These are phyloP conservation scores for Colletotrichum navitas DNA, from an alignment of 2,329 filamentous ascomycete species.

Conservation along the genomic window DNA sequence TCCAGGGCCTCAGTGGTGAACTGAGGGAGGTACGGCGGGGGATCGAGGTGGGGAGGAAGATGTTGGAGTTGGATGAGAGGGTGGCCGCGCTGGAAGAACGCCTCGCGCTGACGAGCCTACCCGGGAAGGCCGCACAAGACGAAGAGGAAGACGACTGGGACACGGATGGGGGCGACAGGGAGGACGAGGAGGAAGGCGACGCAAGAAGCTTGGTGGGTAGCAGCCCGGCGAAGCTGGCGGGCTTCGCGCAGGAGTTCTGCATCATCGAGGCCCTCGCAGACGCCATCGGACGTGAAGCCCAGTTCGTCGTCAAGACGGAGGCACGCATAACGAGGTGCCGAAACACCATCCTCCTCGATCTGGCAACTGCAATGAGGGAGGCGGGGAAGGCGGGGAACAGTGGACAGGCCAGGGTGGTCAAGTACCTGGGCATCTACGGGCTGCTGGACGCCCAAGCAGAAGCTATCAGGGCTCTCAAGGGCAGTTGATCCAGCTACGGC, in stretches of 20 bases:
- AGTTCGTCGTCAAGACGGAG: constrained; percentile 65
- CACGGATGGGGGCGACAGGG: constrained; percentile 47
- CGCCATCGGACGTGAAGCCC: constrained; percentile 59
- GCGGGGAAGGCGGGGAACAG: constrained; percentile 57
- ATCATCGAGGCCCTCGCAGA: constrained; percentile 58
- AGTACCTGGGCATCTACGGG: constrained; percentile 66
- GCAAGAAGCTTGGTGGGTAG: constrained; percentile 56
- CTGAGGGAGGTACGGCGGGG: constrained; percentile 72
- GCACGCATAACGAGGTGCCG: constrained; percentile 66
- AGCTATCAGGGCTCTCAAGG: constrained; percentile 63
- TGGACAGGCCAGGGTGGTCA: constrained; percentile 62
- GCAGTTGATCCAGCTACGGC: constrained; percentile 43
- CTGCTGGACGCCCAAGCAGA: constrained; percentile 65
- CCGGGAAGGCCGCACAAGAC: constrained; percentile 46
- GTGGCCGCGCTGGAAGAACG: constrained; percentile 73
- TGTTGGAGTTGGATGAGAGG: constrained; percentile 77
- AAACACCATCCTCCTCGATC: constrained; percentile 68
- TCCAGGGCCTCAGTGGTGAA: constrained; percentile 73
- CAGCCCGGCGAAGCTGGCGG: constrained; percentile 60
- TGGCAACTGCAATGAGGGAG: constrained; percentile 63
- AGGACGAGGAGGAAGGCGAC: constrained; percentile 48
- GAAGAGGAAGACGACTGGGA: constrained; percentile 56
- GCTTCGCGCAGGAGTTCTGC: constrained; percentile 61
- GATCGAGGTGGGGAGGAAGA: constrained; percentile 70
- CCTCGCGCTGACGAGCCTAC: constrained; percentile 65